A percentile compares a stretch with the other conserved stretches of the same genome.
These are phyloP conservation scores for Aspergillus sp. DNA, from an alignment of 2,329 filamentous ascomycete species.

Conservation along the genomic window DNA sequence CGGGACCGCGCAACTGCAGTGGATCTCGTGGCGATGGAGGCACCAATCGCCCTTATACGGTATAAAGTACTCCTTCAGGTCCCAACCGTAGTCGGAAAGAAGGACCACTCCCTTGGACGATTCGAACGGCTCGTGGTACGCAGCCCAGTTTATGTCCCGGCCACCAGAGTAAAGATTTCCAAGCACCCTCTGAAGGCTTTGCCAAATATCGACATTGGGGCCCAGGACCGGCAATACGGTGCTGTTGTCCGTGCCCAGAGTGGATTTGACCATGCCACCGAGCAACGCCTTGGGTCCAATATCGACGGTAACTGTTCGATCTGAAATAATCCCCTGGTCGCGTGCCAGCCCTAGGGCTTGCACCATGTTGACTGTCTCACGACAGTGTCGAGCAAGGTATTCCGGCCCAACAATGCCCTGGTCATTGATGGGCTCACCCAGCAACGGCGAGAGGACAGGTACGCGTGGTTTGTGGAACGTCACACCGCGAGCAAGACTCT, in stretches of 20 bases:
- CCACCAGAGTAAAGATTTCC: constrained; percentile 29
- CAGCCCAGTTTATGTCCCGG: constrained; percentile 32
- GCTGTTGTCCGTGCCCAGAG: constrained; percentile 47
- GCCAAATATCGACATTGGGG: constrained; percentile 37
- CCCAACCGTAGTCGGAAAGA: constrained; percentile 30
- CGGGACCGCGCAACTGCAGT: constrained; percentile 19
- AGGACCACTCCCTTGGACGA: constrained; percentile 20
- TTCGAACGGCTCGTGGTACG: constrained; percentile 35
- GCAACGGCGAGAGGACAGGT: constrained; percentile 58
- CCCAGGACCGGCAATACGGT: constrained; percentile 33
- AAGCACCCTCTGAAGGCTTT: constrained; percentile 30
- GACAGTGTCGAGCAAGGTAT: constrained; percentile 56
- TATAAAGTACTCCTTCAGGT: constrained; percentile 34
- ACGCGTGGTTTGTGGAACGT: constrained; percentile 49
- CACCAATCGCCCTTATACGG: constrained; percentile 61
- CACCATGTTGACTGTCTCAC: constrained; percentile 59
- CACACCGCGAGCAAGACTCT: constrained; percentile 21
- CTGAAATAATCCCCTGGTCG: constrained; percentile 44
- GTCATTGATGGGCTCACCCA: constrained; percentile 50
- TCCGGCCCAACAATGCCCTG: constrained; percentile 47
- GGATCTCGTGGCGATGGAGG: constrained; percentile 23
- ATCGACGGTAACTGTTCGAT: constrained; percentile 64
- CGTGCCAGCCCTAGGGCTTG: constrained; percentile 32
- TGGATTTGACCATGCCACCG: constrained; percentile 41
- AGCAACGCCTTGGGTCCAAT: constrained; percentile 42